phyloP scores from a whole-genome alignment of 83 land plant genomes.

The Picea mariana region DNA sequence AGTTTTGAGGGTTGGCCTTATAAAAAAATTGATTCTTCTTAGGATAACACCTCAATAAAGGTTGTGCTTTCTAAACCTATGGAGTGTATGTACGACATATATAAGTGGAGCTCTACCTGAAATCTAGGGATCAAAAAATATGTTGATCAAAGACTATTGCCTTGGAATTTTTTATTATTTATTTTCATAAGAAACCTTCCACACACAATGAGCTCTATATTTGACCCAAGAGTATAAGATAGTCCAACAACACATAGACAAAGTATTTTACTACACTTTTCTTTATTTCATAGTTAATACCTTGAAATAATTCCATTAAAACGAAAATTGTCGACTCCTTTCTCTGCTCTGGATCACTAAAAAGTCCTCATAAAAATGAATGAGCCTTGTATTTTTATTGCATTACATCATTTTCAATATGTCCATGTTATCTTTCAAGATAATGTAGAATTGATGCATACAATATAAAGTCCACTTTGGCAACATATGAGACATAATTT shows the following conservation, averaged over 20 bases:
- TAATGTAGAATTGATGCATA: slow-evolving; percentile 71
- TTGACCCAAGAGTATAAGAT: slow-evolving; percentile 88
- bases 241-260: slow-evolving; percentile 77
- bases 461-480: slow-evolving; percentile 65
- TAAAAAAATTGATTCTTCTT: too few species aligned
- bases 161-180: slow-evolving; percentile 80
- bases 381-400: slow-evolving; percentile 67
- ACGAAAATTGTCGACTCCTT: slow-evolving; percentile 68
- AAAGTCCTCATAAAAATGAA: slow-evolving; percentile 75
- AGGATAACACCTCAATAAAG: too few species aligned
- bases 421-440: slow-evolving; percentile 66
- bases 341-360: slow-evolving; percentile 72
- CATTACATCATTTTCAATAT: slow-evolving; percentile 66
- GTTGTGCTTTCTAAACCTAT: too few species aligned
- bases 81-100: too few species aligned
- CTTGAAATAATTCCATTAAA: slow-evolving; percentile 72
- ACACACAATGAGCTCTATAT: slow-evolving; percentile 82
- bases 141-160: slow-evolving; percentile 84
- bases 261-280: slow-evolving; percentile 65
- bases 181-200: slow-evolving; percentile 85
- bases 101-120: slow-evolving; percentile 78
- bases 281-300: slow-evolving; percentile 67
- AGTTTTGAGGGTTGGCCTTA: too few species aligned
- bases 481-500: slow-evolving; percentile 53
- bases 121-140: slow-evolving; percentile 84